Base-by-base conservation (phyloP, 2,329 filamentous ascomycete species). In the Talaromyces sp. region DNA sequence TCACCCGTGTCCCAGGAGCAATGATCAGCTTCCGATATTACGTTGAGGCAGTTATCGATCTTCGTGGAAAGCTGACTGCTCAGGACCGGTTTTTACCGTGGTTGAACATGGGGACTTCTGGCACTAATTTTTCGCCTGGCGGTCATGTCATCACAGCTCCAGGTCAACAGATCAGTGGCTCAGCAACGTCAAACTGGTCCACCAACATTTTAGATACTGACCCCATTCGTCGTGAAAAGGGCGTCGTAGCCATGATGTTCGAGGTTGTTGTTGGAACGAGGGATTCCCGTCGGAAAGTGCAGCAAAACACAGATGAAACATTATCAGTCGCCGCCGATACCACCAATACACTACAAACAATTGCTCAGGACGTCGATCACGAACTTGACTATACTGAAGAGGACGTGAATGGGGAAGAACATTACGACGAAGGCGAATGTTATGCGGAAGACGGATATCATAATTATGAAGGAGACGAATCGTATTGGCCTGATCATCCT, bases 21-120 rank as follows among this genome's bases (percentile, higher is more conserved):
- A 95, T 98, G 88, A 95, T 99, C 67, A 92, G 88, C 69, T 98
- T 99, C 80, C 91, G 89, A 68, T 98, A 99, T 72, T 91, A 93
- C 68, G 84, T 97, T 21, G 95, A 99, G 75, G 91, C 97, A 2
- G 88, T 98, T 31, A 86, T 97, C 23, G 95, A 99, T 72, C 82
- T 98, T 0, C 93, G 95, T 54, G 93, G 93, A 40, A 95, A 92
- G 72, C 79, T 97, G 44, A 86, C 88, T 1, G 86, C 86, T n/a
- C 86, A 92, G 58, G 88, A 92, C 69, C 83, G 87, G 46, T 84
- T 85, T 67, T 77, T 87, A 18, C 84, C 83, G 9, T 82, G 80
- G 46, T 75, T 83, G 56, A 82, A 81, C 59, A 78, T 84, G 69
- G 85, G 79, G 48, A 76, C 75, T 28, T 76, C 71, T 63, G 77